phyloP scores from a whole-genome alignment of 164 flowering plant species.

The Stephania japonica region DNA sequence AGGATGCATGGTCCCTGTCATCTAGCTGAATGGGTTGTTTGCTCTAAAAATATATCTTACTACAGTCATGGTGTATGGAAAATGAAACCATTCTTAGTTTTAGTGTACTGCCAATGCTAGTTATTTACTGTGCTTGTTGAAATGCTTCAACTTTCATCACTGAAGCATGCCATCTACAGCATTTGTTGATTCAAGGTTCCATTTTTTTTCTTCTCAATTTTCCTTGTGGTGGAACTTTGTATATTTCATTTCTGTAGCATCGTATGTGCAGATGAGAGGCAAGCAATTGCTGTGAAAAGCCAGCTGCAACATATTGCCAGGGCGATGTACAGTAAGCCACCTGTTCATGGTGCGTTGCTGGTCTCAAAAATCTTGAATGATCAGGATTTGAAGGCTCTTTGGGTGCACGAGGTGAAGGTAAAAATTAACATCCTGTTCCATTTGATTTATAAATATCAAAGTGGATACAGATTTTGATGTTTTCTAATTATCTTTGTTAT shows the following conservation, averaged over 20 bases:
- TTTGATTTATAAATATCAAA: not conserved
- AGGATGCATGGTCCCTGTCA: too few relatives aligned
- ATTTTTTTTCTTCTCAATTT: too few relatives aligned
- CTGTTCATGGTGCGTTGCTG: slow-evolving; percentile 86
- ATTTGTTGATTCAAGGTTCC: too few relatives aligned
- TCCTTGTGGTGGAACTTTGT: not conserved
- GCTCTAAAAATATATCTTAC: too few relatives aligned
- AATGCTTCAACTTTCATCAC: too few relatives aligned
- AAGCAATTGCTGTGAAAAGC: slow-evolving; percentile 87
- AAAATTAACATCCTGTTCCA: not conserved
- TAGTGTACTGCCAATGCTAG: too few relatives aligned
- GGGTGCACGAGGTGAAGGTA: slow-evolving; percentile 98
- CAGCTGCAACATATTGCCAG: slow-evolving; percentile 94
- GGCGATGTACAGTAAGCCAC: slow-evolving; percentile 97
- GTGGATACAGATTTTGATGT: not conserved
- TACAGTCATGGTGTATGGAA: too few relatives aligned
- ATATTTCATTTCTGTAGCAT: slow-evolving; percentile 32
- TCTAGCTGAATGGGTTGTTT: too few relatives aligned
- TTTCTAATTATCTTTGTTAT: not conserved
- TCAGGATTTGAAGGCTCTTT: slow-evolving; percentile 70
- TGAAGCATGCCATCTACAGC: too few relatives aligned
- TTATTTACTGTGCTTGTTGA: too few relatives aligned
- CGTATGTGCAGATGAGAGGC: slow-evolving; percentile 84
- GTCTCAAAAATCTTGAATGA: slow-evolving; percentile 82
- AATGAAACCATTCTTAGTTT: not conserved